Evolutionary conservation across 139 green algal genomes (phyloP).

Genomic region (Edaphochlamys debaryana): DNA sequence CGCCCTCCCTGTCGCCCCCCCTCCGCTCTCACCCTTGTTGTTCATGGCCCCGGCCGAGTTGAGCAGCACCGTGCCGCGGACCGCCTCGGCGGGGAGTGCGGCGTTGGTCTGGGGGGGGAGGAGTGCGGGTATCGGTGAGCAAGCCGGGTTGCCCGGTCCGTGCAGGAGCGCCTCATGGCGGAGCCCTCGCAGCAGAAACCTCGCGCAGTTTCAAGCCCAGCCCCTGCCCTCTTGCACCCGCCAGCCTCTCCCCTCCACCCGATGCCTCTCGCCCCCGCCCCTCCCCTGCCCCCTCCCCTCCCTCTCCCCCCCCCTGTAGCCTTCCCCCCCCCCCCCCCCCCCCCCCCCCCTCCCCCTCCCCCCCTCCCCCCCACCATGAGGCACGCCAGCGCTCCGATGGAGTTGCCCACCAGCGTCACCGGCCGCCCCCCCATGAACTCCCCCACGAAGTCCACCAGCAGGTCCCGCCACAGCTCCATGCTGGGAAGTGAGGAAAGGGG

Average conservation of each 20-base stretch:
- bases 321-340: no score
- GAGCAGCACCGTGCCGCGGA: conserved; percentile 75
- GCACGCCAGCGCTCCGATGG: conserved; percentile 78
- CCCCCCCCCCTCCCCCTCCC: no score
- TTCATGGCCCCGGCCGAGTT: conserved; percentile 93
- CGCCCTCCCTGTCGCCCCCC: no score
- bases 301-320: no score
- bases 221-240: no score
- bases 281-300: no score
- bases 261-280: no score
- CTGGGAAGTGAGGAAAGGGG: not conserved
- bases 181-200: no score
- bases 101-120: conserved; percentile 26
- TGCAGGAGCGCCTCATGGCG: no score
- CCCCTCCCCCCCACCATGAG: conserved; percentile 62
- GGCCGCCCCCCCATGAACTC: conserved; percentile 65
- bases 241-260: no score
- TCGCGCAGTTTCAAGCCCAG: no score
- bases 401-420: conserved; percentile 85
- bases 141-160: no score
- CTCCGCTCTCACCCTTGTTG: conserved; percentile 91
- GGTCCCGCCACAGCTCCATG: conserved; percentile 60
- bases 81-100: not conserved
- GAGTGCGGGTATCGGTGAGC: not conserved
- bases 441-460: conserved; percentile 75